Evolutionary conservation across 1,284 basidiomycete genomes (phyloP).

Genomic region (Termitomyces sp.): DNA sequence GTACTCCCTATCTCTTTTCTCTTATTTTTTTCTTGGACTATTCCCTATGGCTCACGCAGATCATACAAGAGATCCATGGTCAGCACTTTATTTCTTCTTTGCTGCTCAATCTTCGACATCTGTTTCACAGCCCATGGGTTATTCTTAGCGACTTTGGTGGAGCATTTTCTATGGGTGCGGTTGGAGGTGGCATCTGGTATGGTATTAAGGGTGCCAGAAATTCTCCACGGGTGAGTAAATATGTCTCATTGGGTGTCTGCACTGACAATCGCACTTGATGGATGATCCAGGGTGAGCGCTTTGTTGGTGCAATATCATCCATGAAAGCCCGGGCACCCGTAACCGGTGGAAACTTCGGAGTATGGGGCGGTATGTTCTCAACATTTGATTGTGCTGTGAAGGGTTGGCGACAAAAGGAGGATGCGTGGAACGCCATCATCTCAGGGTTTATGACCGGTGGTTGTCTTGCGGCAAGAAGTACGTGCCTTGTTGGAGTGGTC

Average conservation of each 20-base stretch:
- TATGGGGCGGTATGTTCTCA: conserved; percentile 97
- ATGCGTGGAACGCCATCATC: conserved; percentile 99
- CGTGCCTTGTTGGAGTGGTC: conserved; percentile 31
- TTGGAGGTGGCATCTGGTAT: conserved; percentile 98
- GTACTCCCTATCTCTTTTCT: conserved; percentile 19
- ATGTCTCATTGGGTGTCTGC: conserved; percentile 7
- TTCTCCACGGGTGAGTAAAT: conserved; percentile 76
- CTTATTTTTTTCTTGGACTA: conserved; percentile 14
- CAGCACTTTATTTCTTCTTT: conserved; percentile 23
- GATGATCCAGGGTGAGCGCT: conserved; percentile 84
- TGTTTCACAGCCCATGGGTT: conserved; percentile 81
- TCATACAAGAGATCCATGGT: conserved; percentile 92
- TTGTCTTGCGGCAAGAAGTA: conserved; percentile 90
- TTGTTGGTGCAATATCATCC: conserved; percentile 90
- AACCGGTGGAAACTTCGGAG: conserved; percentile 95
- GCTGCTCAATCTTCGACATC: conserved; percentile 1
- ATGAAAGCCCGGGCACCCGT: conserved; percentile 99
- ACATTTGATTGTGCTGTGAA: conserved; percentile 98
- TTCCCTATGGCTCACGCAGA: conserved; percentile 76
- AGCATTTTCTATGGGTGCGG: conserved; percentile 92
- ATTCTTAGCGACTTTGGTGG: conserved; percentile 98
- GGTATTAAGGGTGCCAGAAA: conserved; percentile 98
- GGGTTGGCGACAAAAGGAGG: conserved; percentile 96
- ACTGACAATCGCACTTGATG: conserved; percentile 1
- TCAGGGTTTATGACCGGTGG: conserved; percentile 99